Evolutionary conservation across 75 land plant species (phyloP), one percentile per base, ranked within the genome.

Genomic region (Picea sitchensis): DNA sequence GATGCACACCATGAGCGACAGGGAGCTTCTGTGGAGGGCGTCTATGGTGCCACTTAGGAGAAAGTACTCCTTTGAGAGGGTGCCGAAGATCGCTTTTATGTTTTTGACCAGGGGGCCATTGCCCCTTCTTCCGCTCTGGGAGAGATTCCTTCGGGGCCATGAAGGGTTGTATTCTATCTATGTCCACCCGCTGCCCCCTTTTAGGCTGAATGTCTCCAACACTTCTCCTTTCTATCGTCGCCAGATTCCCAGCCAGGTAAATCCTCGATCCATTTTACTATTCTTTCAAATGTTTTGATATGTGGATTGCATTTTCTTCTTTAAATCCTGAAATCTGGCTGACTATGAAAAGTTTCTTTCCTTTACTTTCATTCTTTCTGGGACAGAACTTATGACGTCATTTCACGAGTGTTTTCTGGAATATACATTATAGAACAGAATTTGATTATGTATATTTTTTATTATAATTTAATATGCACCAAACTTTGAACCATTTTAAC

Each of bases 91-190:
- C 38, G 93, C 95, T 1, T 93, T 92, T 76, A 80, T 93, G 90
- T 93, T 90, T 73, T 69, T 93, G 76, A 88, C 90, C 0, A 79
- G 87, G 65, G 96, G 96, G 44, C 89, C 94, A 1, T 64, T 93
- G 85, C 96, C 96, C 13, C 72, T 93, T 78, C 63, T 83, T 58
- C 92, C 88, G 1, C 57, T 93, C 72, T 93, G 96, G 96, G 94
- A 92, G 61, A 80, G 65, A 75, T 93, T 86, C 73, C 91, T 93
- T 65, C 38, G 44, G 11, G 94, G 96, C 0, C 84, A 90, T 68
- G 83, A 81, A 26, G 78, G 81, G 54, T 58, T 83, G 20, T 94
- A 77, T 75, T 86, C 95, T 1, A 65, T 94, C 31, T 94, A 94
- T 78, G 79, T 92, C 1, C 97, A 84, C 65, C 67, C 88, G 9